Conservation (phyloP, 2,329 filamentous ascomycete species). For the Fusarium denticulatum region DNA sequence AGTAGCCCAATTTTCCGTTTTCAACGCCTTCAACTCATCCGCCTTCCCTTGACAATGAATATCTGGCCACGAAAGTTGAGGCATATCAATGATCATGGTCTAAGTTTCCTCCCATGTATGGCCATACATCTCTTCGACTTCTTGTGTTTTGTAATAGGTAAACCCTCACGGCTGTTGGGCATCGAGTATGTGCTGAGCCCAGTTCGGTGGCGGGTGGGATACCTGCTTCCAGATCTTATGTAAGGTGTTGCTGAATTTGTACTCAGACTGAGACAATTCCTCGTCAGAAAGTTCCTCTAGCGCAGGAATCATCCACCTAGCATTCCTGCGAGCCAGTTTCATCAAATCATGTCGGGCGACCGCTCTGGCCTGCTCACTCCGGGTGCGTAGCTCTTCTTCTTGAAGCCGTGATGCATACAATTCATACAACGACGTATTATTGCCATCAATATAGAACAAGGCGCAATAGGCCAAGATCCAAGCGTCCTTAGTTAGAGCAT, state of each 20-base stretch:
- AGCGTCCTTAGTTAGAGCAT: neutral
- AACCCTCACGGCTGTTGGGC: neutral
- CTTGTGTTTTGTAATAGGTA: neutral
- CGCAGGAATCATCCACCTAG: conserved; percentile 27
- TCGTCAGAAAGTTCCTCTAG: conserved; percentile 7
- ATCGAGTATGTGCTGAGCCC: conserved; percentile 21
- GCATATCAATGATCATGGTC: neutral
- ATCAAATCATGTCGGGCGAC: neutral
- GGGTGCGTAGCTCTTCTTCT: conserved; percentile 26
- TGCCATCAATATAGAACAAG: conserved; percentile 5
- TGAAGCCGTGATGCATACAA: conserved; percentile 12
- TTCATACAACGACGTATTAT: neutral
- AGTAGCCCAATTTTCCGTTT: neutral
- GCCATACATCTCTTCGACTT: neutral
- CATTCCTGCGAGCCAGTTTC: conserved; percentile 23
- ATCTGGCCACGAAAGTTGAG: neutral
- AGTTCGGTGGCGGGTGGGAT: conserved; percentile 25
- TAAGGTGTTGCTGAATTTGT: neutral
- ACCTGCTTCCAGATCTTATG: conserved; percentile 13
- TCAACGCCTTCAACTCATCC: neutral
- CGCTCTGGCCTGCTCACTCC: conserved; percentile 13
- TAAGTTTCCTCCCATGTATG: neutral
- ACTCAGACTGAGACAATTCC: neutral
- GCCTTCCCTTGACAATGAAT: neutral
- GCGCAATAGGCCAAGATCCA: conserved; percentile 32